A percentile compares a stretch with the other conserved stretches of the same genome.
phyloP scores from a whole-genome alignment of 148 eudicot species.

The Heliosperma pusillum region DNA sequence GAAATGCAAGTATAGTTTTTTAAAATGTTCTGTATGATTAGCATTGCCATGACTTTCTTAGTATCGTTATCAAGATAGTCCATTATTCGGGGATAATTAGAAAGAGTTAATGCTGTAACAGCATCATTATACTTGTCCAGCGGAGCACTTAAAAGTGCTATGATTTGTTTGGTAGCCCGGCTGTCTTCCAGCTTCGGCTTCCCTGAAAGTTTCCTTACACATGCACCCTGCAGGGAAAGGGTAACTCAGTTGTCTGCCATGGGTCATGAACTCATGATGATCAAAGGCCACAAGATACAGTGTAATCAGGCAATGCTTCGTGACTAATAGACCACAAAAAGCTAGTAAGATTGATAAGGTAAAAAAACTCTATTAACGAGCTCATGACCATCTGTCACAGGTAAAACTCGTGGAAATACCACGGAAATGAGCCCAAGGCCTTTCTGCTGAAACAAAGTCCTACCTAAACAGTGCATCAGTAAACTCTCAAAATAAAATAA shows the following conservation, averaged over 20 bases:
- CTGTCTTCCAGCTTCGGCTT: conserved; percentile 85
- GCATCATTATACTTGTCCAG: conserved; percentile 91
- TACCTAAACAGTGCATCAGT: background rate
- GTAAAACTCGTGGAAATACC: background rate
- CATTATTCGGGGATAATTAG: conserved; percentile 97
- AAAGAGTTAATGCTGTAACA: conserved; percentile 86
- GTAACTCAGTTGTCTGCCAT: background rate
- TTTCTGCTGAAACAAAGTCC: background rate
- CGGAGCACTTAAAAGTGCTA: conserved; percentile 97
- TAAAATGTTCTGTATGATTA: conserved; percentile 87
- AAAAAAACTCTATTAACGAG: too few species aligned
- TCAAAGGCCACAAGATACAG: background rate
- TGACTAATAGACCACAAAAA: background rate
- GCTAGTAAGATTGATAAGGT: background rate
- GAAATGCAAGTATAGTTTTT: conserved; percentile 73
- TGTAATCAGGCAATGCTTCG: background rate
- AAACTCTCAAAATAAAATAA: background rate
- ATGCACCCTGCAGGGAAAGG: conserved; percentile 70
- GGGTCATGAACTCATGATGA: background rate
- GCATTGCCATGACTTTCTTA: conserved; percentile 97
- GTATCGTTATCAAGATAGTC: conserved; percentile 90
- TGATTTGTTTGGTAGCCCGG: conserved; percentile 93
- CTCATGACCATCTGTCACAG: background rate
- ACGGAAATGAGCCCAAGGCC: too few species aligned
- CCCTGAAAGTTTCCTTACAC: conserved; percentile 81